Conservation (phyloP, 2,329 filamentous ascomycete species). For the Colletotrichum agaves region DNA sequence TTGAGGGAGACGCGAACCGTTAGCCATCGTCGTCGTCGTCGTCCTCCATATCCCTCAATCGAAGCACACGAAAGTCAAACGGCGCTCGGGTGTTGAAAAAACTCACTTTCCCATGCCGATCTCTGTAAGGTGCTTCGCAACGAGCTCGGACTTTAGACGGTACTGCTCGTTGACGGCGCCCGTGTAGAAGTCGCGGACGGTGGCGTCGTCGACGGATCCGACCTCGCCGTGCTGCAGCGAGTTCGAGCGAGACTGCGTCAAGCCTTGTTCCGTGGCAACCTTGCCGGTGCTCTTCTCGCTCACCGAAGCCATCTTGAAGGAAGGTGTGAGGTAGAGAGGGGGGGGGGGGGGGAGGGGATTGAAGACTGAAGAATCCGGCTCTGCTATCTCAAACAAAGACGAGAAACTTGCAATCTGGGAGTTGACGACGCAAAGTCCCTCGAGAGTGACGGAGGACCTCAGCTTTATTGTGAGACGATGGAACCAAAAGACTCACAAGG, state of each 20-base stretch:
- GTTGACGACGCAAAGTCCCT: not conserved
- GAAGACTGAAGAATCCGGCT: conserved; percentile 4
- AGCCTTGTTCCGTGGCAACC: conserved; percentile 6
- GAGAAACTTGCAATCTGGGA: conserved; percentile 11
- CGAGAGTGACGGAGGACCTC: conserved; percentile 1
- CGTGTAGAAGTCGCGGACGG: conserved; percentile 51
- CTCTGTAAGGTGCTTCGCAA: conserved; percentile 43
- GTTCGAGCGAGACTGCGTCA: conserved; percentile 24
- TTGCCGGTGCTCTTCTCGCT: conserved; percentile 32
- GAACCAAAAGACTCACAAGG: not conserved
- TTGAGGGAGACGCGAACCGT: conserved; percentile 26
- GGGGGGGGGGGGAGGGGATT: no score
- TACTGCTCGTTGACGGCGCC: conserved; percentile 44
- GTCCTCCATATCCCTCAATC: no score
- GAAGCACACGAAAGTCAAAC: not conserved
- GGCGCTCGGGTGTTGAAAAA: conserved; percentile 2
- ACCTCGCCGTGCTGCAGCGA: conserved; percentile 26
- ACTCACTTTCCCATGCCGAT: conserved; percentile 51
- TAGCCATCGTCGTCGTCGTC: not conserved
- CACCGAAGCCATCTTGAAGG: conserved; percentile 15
- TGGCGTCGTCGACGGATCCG: conserved; percentile 41
- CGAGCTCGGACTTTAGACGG: conserved; percentile 47
- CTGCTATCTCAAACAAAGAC: conserved; percentile 37
- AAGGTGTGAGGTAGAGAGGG: not conserved
- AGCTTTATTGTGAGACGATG: conserved; percentile 22